Conservation (phyloP, 257 asterid species). For the Nicotiana otophora region DNA sequence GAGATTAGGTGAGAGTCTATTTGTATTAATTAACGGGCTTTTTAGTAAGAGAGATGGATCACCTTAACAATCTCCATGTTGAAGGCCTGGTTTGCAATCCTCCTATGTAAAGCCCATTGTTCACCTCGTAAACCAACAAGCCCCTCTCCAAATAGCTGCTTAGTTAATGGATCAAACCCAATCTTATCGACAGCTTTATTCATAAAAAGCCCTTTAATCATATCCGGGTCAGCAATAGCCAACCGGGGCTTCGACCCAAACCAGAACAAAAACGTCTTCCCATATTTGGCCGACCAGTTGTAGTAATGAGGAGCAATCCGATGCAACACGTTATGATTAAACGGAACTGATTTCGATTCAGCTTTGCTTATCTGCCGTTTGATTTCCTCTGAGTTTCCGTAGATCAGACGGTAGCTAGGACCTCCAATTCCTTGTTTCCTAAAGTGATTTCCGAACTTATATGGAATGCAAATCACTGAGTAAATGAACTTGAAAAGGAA, state of each 20-base stretch:
- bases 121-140: slow-evolving; percentile 42
- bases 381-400: slow-evolving; percentile 44
- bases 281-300: slow-evolving; percentile 46
- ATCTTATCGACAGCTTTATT: slow-evolving; percentile 25
- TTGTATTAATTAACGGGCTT: neutral
- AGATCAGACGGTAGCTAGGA: slow-evolving; percentile 43
- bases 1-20: no score
- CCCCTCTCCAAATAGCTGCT: slow-evolving; percentile 50
- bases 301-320: slow-evolving; percentile 43
- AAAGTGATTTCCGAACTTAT: slow-evolving; percentile 34
- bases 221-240: slow-evolving; percentile 39
- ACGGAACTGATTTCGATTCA: slow-evolving; percentile 31
- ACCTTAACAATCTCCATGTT: slow-evolving; percentile 68
- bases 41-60: neutral
- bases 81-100: slow-evolving; percentile 56
- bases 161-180: slow-evolving; percentile 34
- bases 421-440: slow-evolving; percentile 44
- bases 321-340: slow-evolving; percentile 39
- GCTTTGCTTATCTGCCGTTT: slow-evolving; percentile 35
- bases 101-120: slow-evolving; percentile 58
- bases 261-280: slow-evolving; percentile 45
- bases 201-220: slow-evolving; percentile 42
- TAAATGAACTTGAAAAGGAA: slow-evolving; percentile 9
- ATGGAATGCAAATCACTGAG: slow-evolving; percentile 34
- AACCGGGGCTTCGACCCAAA: slow-evolving; percentile 46